A percentile compares a stretch with the other conserved stretches of the same genome.
phyloP scores from a whole-genome alignment of 805 yeast species.

The Metschnikowia gruessii region DNA sequence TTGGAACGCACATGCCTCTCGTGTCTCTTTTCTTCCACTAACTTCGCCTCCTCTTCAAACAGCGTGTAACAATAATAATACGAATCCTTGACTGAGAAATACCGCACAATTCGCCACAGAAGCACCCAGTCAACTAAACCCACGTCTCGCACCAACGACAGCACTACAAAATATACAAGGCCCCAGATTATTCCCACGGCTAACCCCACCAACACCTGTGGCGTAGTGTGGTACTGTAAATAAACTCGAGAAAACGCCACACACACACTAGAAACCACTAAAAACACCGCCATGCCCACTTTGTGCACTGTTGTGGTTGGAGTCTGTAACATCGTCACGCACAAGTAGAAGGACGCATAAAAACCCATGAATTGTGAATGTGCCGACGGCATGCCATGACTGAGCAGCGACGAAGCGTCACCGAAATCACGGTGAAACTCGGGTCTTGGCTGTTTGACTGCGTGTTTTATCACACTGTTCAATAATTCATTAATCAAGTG shows the following conservation, averaged over 20 bases:
- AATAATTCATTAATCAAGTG: constrained; percentile 74
- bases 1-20: neutral
- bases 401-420: constrained; percentile 45
- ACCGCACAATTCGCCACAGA: constrained; percentile 50
- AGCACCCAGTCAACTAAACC: constrained; percentile 70
- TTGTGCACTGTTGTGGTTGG: constrained; percentile 19
- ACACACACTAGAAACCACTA: constrained; percentile 30
- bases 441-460: constrained; percentile 76
- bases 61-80: constrained; percentile 47
- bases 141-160: constrained; percentile 55
- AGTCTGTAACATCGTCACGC: constrained; percentile 46
- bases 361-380: constrained; percentile 96
- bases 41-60: constrained; percentile 42
- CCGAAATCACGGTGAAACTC: constrained; percentile 46
- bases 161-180: constrained; percentile 49
- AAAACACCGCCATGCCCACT: constrained; percentile 15
- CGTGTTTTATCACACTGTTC: constrained; percentile 64
- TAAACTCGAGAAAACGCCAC: constrained; percentile 74
- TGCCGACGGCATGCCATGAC: constrained; percentile 96
- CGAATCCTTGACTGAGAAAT: constrained; percentile 59
- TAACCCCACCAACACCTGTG: constrained; percentile 75
- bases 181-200: constrained; percentile 63
- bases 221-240: constrained; percentile 68
- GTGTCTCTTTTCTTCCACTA: neutral
- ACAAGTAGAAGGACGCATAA: constrained; percentile 54